Conservation (phyloP, 2,329 filamentous ascomycete species). For the Bipolaris victoriae region DNA sequence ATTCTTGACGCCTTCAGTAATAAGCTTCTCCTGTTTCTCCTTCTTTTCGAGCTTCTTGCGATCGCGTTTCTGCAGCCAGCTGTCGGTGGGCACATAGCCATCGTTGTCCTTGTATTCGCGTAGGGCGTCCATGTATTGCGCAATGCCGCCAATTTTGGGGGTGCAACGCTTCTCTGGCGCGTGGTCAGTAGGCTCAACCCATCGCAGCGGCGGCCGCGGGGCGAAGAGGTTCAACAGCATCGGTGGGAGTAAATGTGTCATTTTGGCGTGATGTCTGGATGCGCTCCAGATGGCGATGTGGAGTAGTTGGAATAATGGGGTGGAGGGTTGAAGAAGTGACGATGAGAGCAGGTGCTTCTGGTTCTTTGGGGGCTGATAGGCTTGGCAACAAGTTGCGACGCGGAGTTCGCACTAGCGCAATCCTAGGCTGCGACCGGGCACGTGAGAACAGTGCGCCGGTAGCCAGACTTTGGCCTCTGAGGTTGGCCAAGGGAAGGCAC, state of each 20-base stretch:
- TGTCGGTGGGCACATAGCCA: constrained; percentile 81
- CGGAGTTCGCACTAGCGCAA: constrained; percentile 31
- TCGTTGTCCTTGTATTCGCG: constrained; percentile 80
- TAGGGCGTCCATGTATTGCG: constrained; percentile 74
- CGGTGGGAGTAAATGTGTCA: constrained; percentile 96
- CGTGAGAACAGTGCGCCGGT: constrained; percentile 31
- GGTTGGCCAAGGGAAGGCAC: constrained; percentile 2
- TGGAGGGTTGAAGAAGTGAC: constrained; percentile 22
- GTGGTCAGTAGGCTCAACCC: constrained; percentile 81
- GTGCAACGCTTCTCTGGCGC: constrained; percentile 83
- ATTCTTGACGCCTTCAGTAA: constrained; percentile 67
- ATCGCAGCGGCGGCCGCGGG: constrained; percentile 88
- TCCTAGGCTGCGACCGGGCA: constrained; percentile 26
- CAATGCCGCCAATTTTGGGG: constrained; percentile 73
- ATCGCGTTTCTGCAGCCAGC: constrained; percentile 88
- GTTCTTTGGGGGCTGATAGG: constrained; percentile 5
- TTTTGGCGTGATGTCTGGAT: constrained; percentile 54
- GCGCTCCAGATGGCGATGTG: constrained; percentile 37
- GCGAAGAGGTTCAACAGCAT: constrained; percentile 94
- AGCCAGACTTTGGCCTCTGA: constrained; percentile 21
- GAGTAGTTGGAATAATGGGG: constrained; percentile 35
- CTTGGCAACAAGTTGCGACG: constrained; percentile 24
- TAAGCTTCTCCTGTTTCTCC: constrained; percentile 66
- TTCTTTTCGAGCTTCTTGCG: constrained; percentile 82
- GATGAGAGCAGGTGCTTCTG: constrained; percentile 19